Base-by-base conservation (phyloP, 306 rosid genomes). In the Citrullus mucosospermus region DNA sequence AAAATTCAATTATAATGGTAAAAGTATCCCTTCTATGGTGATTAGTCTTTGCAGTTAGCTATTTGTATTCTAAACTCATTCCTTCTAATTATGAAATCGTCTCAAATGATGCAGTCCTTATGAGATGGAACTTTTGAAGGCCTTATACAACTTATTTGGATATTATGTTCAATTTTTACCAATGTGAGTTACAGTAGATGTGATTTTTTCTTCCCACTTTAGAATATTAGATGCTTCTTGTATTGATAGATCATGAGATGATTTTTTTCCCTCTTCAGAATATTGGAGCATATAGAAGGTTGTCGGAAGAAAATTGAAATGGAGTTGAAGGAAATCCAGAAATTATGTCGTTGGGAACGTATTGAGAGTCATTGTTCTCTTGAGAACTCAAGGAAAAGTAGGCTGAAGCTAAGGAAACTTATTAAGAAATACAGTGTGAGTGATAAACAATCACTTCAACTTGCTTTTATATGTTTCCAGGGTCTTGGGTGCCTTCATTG, bases 141-240 rank as follows among this genome's bases (percentile, higher is more conserved):
- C 80, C 73, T 85, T 95, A 80, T 95, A 84, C 89, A 95, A 95
- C 82, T 80, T 88, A 5, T 83, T 91, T 80, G 98, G 98, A 80
- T 95, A 86, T 86, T 92, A 89, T 86, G 83, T 83, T 78, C 98
- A 92, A 82, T 92, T 92, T 85, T 84, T 95, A 80, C 98, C 97
- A 32, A 80, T 56, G 98, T 93, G 82, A 90, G 97, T 88, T 75
- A 36, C 63, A 11, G 20, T 60, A 25, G 28, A 25, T 68, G 6
- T 62, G 36, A 46, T 41, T 60, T 18, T 62, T 22, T 66, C 53
- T 74, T 25, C 71, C 73, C 39, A 3, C 6, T 13, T 34, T 16
- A 63, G 74, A 46, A 16, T 38, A 63, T 4, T 79, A 75, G 22
- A 28, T 48, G 36, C 58, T 9, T 63, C 78, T 18, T 81, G 53